These are phyloP conservation scores for Centrapalus pauciflorus DNA, from an alignment of 129 eudicot species.

Conservation along the genomic window DNA sequence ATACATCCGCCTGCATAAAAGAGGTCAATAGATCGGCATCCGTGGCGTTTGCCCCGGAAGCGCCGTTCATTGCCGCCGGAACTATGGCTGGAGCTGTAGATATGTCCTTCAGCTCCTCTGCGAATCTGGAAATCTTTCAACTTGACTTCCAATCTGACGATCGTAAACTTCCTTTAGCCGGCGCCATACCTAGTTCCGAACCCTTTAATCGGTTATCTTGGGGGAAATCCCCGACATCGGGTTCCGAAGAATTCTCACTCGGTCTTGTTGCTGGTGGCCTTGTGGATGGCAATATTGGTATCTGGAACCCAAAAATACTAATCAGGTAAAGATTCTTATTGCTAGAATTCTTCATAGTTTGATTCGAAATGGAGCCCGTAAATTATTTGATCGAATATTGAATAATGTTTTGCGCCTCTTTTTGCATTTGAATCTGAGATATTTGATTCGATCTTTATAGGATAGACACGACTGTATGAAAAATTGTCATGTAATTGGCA, in stretches of 20 bases:
- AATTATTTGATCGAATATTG: neutral
- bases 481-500: constrained; percentile 7
- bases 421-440: neutral
- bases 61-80: constrained; percentile 82
- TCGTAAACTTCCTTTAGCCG: constrained; percentile 52
- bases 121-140: constrained; percentile 84
- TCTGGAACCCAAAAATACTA: constrained; percentile 78
- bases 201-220: constrained; percentile 89
- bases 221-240: constrained; percentile 53
- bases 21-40: constrained; percentile 92
- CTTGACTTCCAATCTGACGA: constrained; percentile 88
- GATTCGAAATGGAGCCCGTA: neutral
- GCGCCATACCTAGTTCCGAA: constrained; percentile 64
- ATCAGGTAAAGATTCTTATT: constrained; percentile 36
- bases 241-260: constrained; percentile 56
- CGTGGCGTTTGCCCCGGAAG: constrained; percentile 91
- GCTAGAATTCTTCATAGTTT: neutral
- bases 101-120: constrained; percentile 87
- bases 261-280: constrained; percentile 97
- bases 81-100: constrained; percentile 99
- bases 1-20: constrained; percentile 57
- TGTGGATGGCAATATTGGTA: constrained; percentile 81
- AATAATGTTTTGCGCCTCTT: neutral
- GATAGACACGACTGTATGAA: neutral
- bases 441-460: constrained; percentile 7